Evolutionary conservation across 78 protist genomes (phyloP), one percentile per base, ranked within the genome.

Genomic region (Andalucia godoyi): DNA sequence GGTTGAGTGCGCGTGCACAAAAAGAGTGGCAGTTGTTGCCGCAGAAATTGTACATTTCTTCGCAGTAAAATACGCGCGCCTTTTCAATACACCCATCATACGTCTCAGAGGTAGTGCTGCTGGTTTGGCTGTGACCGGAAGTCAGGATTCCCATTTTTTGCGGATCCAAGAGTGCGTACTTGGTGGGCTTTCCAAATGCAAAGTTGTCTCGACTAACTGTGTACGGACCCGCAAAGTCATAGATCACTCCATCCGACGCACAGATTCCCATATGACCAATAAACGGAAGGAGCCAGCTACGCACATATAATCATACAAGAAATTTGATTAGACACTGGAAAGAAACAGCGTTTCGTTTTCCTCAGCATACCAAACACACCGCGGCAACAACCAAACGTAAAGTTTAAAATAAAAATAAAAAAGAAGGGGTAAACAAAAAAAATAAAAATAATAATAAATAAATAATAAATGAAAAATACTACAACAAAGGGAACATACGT

Each of bases 191-290:
- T 6, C 76, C 83, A 41, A 77, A 43, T 17, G 45, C 1, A 25
- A 42, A 52, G 27, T 5, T 1, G 67, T 42, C 63, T 3, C 6
- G 30, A 3, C 25, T 17, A 8, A 77, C 62, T 2, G 4, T n/a
- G 63, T 68, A 71, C 29, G 76, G 63, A 13, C 83, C 83, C 2
- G 83, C 76, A 57, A 77, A 77, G 62, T 77, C 83, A 41, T 33
- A 45, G 55, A 70, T 52, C 17, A 42, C 32, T 36, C 83, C 83
- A 2, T 38, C 18, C 9, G 51, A 29, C n/a, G 42, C 64, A 0
- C 60, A 29, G 17, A 77, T 69, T 1, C 83, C 83, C 30, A 62
- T 62, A 42, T 77, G 83, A n/a, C 83, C 83, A 5, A 77, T 55
- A 49, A 77, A 49, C 23, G 83, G 83, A 15, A 77, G 49, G 18